Evolutionary conservation across 257 asterid genomes (phyloP).

Genomic region (Jacaranda mimosifolia): DNA sequence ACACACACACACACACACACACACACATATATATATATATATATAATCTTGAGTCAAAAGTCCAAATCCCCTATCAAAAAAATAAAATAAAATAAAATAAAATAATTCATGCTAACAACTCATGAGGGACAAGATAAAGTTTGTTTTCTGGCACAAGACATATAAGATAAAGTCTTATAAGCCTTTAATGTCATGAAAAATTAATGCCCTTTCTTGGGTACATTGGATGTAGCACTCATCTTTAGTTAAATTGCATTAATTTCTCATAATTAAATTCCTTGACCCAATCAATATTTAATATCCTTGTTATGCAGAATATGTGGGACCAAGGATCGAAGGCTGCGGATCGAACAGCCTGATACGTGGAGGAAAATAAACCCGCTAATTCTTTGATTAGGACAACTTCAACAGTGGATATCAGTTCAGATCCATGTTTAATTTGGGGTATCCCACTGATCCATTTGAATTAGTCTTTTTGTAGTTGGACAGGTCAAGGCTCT

Average conservation of each 20-base stretch:
- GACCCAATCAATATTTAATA: slow-evolving; percentile 30
- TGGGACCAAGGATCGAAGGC: slow-evolving; percentile 30
- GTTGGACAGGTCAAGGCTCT: too few species aligned
- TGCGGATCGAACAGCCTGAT: not conserved
- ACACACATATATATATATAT: not conserved
- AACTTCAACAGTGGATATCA: not conserved
- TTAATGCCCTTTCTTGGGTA: slow-evolving; percentile 20
- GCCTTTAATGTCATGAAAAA: slow-evolving; percentile 21
- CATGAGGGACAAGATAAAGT: slow-evolving; percentile 17
- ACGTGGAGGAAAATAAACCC: not conserved
- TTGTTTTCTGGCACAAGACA: slow-evolving; percentile 13
- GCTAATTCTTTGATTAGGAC: slow-evolving; percentile 9
- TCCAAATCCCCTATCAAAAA: too few species aligned
- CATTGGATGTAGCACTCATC: slow-evolving; percentile 38
- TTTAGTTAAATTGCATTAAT: not conserved
- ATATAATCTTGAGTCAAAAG: not conserved
- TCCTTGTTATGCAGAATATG: not conserved
- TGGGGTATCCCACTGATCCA: too few species aligned
- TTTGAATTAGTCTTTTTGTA: too few species aligned
- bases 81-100: too few species aligned
- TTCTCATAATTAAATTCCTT: not conserved
- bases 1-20: too few species aligned
- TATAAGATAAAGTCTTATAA: slow-evolving; percentile 9
- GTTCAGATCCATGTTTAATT: too few species aligned
- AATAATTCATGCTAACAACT: slow-evolving; percentile 27